Base-by-base conservation (phyloP, 2,329 filamentous ascomycete genomes). In the Aspergillus brunneoviolaceus region DNA sequence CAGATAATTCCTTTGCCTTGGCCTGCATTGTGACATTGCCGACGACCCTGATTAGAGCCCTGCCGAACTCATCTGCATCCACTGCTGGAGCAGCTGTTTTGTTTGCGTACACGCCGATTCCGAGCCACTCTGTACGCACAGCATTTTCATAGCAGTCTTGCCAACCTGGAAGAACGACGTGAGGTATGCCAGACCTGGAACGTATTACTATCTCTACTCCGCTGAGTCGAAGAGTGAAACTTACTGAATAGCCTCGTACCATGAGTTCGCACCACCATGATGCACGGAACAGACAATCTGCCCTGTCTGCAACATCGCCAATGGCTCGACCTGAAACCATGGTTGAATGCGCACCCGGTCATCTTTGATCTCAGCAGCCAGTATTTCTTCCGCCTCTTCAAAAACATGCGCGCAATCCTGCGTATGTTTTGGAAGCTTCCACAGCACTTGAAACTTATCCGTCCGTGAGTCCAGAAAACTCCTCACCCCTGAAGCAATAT, bases 241-340 rank as follows among this genome's bases (percentile, higher is more conserved):
- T 52, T 33, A 52, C 50, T 52, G 50, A 19, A 52, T 52, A 19
- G 50, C 29, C 25, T 52, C 50, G n/a, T 52, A 52, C 50, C 50
- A 52, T 23, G 50, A 52, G 21, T 52, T 52, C 5, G 50, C 50
- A 39, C 50, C 50, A 12, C 50, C 50, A 35, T 52, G 50, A 39
- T 52, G 50, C 21, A 52, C 50, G 19, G 50, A 33, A 21, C 50
- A 52, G 29, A 52, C 33, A 14, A 52, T 39, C 50, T 52, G 50
- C 19, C 50, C 50, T 7, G 50, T 35, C 50, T 52, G 29, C 16
- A 52, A 29, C 50, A 52, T 52, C 7, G 50, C 27, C 29, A 52
- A 35, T 9, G 50, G 50, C 31, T 52, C 50, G 1, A 52, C 50
- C n/a, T 39, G 5, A n/a, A 52, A 39, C 50, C 50, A 52, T 19